Evolutionary conservation across 805 yeast genomes (phyloP).

Genomic region (Myxozyma sirexii): DNA sequence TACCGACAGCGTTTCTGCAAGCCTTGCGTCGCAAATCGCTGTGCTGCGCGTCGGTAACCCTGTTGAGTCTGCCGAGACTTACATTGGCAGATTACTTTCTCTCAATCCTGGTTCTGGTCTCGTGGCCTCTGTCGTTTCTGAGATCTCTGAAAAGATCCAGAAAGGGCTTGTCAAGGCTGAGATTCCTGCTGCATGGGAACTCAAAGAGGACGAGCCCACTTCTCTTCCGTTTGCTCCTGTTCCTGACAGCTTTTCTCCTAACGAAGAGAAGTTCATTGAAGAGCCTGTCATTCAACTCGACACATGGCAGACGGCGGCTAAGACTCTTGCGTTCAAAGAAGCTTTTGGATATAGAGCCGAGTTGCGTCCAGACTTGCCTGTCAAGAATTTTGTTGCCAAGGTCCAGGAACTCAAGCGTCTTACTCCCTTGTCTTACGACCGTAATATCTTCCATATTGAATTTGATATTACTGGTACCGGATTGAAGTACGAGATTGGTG

Average conservation of each 20-base stretch:
- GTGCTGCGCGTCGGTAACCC: constrained; percentile 77
- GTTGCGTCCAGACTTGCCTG: constrained; percentile 88
- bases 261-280: constrained; percentile 51
- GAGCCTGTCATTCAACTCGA: constrained; percentile 50
- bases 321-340: constrained; percentile 77
- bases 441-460: constrained; percentile 96
- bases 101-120: constrained; percentile 33
- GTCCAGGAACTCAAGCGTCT: constrained; percentile 91
- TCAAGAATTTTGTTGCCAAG: constrained; percentile 79
- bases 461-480: constrained; percentile 91
- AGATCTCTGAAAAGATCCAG: constrained; percentile 42
- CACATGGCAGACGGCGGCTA: constrained; percentile 57
- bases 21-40: constrained; percentile 75
- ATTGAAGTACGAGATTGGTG: constrained; percentile 89
- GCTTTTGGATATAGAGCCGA: constrained; percentile 62
- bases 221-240: constrained; percentile 54
- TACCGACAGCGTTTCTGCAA: constrained; percentile 65
- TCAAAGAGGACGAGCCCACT: constrained; percentile 35
- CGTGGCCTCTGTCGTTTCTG: constrained; percentile 16
- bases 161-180: constrained; percentile 42
- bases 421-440: constrained; percentile 85
- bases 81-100: constrained; percentile 36
- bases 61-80: constrained; percentile 39
- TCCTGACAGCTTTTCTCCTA: constrained; percentile 69
- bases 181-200: constrained; percentile 32